A percentile compares a stretch with the other conserved stretches of the same genome.
Conservation (phyloP, 495 filamentous ascomycete species). For the Elaphomyces granulatus region DNA sequence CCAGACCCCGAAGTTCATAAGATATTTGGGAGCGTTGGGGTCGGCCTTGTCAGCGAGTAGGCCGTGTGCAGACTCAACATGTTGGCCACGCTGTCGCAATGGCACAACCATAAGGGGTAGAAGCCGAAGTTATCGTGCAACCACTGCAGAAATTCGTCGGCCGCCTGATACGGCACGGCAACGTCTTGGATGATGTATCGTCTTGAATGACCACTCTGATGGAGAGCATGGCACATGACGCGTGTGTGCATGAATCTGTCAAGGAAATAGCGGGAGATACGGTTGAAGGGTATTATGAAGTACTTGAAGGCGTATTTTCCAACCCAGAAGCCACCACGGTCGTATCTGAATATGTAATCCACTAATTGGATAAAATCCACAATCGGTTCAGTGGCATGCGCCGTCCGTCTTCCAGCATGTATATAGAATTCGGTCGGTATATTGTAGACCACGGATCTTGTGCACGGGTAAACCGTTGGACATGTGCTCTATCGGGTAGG, state of each 20-base stretch:
- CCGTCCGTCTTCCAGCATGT: no score
- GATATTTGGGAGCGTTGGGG: no score
- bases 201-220: slow-evolving; percentile 34
- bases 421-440: no score
- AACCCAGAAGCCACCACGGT: slow-evolving; percentile 47
- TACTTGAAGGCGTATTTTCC: slow-evolving; percentile 37
- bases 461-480: slow-evolving; percentile 31
- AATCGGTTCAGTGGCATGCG: no score
- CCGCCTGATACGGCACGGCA: slow-evolving; percentile 34
- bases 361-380: slow-evolving; percentile 39
- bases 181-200: slow-evolving; percentile 43
- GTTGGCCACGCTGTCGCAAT: no score
- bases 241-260: slow-evolving; percentile 39
- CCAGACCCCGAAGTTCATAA: no score
- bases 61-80: no score
- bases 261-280: slow-evolving; percentile 36
- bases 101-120: slow-evolving; percentile 48
- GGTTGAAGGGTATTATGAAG: slow-evolving; percentile 42
- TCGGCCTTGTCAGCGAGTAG: no score
- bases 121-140: slow-evolving; percentile 28
- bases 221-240: slow-evolving; percentile 42
- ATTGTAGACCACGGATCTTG: slow-evolving; percentile 48
- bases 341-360: slow-evolving; percentile 50
- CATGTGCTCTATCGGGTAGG: background rate
- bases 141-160: slow-evolving; percentile 35